Evolutionary conservation across 352 stramenopile species (phyloP), one percentile per base, ranked within the genome.

Genomic region (Globisporangium orthogonon): DNA sequence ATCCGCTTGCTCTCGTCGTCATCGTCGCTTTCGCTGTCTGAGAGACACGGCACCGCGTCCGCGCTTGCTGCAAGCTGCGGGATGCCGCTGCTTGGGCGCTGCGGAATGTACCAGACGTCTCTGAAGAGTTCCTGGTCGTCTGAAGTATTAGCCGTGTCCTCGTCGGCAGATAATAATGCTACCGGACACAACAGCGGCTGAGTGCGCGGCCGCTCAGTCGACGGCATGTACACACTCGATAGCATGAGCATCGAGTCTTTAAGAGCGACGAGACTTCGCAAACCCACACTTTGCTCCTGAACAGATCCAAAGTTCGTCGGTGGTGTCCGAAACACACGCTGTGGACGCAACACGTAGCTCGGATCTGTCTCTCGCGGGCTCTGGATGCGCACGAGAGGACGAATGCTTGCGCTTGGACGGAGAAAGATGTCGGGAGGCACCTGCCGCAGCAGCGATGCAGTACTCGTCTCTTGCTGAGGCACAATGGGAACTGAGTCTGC

Each of bases 21-120:
- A 2, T 67, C 67, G 39, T 91, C 82, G 59, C 79, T 92, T 41
- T 92, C 82, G 50, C 82, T 92, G 55, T 92, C 82, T 4, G 79
- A 90, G 41, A 92, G 67, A 60, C 53, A 69, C 9, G 75, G 65
- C 7, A 92, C 69, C 50, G 83, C 69, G 46, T 75, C 70, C 0
- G 70, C 45, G n/a, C 57, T 11, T 46, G 52, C 40, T 18, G 66
- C 69, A 15, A 88, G 56, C 15, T 46, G 37, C 1, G 78, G 78
- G 9, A 80, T 70, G 11, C 62, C 61, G 11, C 56, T 56, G 13
- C 50, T 61, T 3, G 50, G 52, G 3, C 52, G 61, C 9, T 63
- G 58, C 6, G 47, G 62, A 9, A 80, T 57, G 44, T 75, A 64
- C 82, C 82, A 92, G 14, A 86, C 67, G 45, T 70, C 60, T n/a